A percentile compares a stretch with the other conserved stretches of the same genome.
These are phyloP conservation scores for Pestalotiopsis sp. DNA, from an alignment of 2,329 filamentous ascomycete genomes.

Conservation along the genomic window DNA sequence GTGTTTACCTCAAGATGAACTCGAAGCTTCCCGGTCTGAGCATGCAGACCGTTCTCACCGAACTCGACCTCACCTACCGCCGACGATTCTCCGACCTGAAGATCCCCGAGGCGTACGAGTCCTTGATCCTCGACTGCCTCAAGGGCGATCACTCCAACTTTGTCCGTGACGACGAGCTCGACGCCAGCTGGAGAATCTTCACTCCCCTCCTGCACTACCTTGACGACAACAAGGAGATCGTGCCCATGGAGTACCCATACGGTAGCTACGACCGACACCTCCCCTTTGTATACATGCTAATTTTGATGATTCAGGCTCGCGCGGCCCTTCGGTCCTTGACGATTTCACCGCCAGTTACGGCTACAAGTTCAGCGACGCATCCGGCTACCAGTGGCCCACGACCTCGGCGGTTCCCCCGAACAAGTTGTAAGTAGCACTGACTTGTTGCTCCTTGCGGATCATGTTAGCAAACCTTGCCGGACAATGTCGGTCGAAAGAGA, in stretches of 20 bases:
- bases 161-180: constrained; percentile 93
- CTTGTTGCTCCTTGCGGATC: constrained; percentile 22
- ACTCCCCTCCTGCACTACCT: constrained; percentile 96
- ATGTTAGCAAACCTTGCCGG: constrained; percentile 26
- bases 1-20: constrained; percentile 99
- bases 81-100: constrained; percentile 98
- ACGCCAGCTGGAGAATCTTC: constrained; percentile 98
- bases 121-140: constrained; percentile 91
- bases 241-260: constrained; percentile 99
- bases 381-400: constrained; percentile 93
- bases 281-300: constrained; percentile 15
- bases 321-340: constrained; percentile 92
- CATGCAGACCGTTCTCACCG: constrained; percentile 99
- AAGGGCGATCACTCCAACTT: constrained; percentile 99
- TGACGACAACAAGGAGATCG: constrained; percentile 98
- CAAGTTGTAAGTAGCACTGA: constrained; percentile 70
- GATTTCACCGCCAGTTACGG: constrained; percentile 98
- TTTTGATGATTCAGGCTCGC: constrained; percentile 68
- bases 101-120: constrained; percentile 99
- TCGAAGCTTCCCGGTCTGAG: constrained; percentile 96
- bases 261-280: constrained; percentile 43
- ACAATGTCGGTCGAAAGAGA: background rate
- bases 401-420: constrained; percentile 69
- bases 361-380: constrained; percentile 97
- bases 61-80: constrained; percentile 97